These are phyloP conservation scores for Penicillium decumbens DNA, from an alignment of 2,329 filamentous ascomycete genomes.

Conservation along the genomic window DNA sequence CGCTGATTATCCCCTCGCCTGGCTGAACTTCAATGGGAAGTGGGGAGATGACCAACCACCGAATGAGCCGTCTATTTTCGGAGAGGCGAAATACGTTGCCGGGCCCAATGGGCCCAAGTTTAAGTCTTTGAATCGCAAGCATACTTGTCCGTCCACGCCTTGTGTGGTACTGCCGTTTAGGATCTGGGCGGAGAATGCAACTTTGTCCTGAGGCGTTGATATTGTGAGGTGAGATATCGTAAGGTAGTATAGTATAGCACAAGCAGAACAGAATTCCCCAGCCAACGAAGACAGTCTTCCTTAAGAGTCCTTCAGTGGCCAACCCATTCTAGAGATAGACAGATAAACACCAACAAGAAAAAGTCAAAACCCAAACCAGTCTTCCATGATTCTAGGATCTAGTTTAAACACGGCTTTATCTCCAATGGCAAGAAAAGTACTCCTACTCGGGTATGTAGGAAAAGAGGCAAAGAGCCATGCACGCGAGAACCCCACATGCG, in stretches of 20 bases:
- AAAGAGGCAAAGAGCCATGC: background rate
- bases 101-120: constrained; percentile 60
- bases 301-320: no score
- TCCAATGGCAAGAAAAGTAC: background rate
- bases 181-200: constrained; percentile 17
- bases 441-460: background rate
- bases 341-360: background rate
- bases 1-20: constrained; percentile 47
- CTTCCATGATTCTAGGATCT: background rate
- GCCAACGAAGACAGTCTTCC: background rate
- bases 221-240: background rate
- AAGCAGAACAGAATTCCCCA: background rate
- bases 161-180: constrained; percentile 44
- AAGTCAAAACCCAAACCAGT: background rate
- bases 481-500: background rate
- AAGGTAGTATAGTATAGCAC: background rate
- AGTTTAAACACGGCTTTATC: background rate
- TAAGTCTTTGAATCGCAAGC: constrained; percentile 53
- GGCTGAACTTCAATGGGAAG: constrained; percentile 53
- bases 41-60: constrained; percentile 62
- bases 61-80: constrained; percentile 47
- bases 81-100: constrained; percentile 52
- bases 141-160: constrained; percentile 53
- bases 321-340: background rate
- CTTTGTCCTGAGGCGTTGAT: background rate